Percentiles rank a stretch among this genome's conserved stretches.
Conservation (phyloP, 192 early-diverging fungal species). For the Jimgerdemannia flammicorona region DNA sequence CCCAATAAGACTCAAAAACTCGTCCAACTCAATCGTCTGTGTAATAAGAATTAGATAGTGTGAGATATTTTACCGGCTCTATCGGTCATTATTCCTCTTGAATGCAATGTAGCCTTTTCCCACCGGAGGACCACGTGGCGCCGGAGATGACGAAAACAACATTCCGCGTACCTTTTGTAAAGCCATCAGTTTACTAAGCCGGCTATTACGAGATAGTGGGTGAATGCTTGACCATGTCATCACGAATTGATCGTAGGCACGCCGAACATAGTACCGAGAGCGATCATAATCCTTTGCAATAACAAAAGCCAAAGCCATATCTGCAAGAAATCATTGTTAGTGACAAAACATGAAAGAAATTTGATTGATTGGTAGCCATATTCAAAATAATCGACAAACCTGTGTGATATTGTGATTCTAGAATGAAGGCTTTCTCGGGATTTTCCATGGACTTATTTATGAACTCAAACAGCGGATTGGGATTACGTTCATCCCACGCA, state of each 20-base stretch:
- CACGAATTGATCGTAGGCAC: constrained; percentile 40
- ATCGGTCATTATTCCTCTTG: too few relatives aligned
- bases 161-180: constrained; percentile 36
- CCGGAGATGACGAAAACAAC: not conserved
- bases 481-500: constrained; percentile 42
- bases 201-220: constrained; percentile 39
- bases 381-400: not conserved
- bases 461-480: constrained; percentile 54
- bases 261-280: constrained; percentile 38
- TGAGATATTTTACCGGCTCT: too few relatives aligned
- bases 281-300: constrained; percentile 36
- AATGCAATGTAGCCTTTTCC: too few relatives aligned
- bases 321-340: constrained; percentile 15
- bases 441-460: constrained; percentile 34
- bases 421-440: not conserved
- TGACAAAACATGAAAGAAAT: not conserved
- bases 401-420: constrained; percentile 12
- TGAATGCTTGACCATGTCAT: constrained; percentile 42
- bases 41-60: not conserved
- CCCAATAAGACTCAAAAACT: constrained; percentile 32
- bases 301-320: constrained; percentile 38
- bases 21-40: constrained; percentile 53
- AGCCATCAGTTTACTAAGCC: constrained; percentile 30
- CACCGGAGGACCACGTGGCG: too few relatives aligned
- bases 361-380: too few relatives aligned